A percentile compares a stretch with the other conserved stretches of the same genome.
Conservation (phyloP, 148 eudicot genomes). For the Diospyros lotus region DNA sequence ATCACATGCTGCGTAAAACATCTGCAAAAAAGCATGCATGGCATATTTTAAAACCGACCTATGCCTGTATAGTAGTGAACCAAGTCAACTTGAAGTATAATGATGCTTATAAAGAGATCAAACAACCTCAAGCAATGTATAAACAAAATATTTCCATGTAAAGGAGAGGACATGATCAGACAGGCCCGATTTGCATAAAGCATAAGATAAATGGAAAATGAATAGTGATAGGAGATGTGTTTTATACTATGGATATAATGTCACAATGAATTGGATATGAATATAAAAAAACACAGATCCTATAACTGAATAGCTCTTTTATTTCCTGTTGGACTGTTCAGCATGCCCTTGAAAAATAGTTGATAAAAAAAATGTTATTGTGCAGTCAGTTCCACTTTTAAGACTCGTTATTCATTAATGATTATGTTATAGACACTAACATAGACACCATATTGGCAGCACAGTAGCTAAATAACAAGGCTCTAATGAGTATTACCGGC, state of each 20-base stretch:
- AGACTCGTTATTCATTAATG: not conserved
- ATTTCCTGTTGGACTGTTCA: not conserved
- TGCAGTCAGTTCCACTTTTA: not conserved
- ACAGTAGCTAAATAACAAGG: not conserved
- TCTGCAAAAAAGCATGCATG: slow-evolving; percentile 31
- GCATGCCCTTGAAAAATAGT: not conserved
- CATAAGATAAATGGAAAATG: no score
- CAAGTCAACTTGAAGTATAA: not conserved
- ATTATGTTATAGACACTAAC: not conserved
- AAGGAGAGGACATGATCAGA: not conserved
- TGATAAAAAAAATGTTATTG: not conserved
- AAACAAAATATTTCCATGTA: not conserved
- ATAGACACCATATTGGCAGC: not conserved
- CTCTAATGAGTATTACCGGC: slow-evolving; percentile 42
- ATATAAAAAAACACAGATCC: no score
- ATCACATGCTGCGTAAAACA: slow-evolving; percentile 71
- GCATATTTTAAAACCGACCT: not conserved
- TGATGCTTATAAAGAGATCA: not conserved
- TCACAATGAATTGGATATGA: no score
- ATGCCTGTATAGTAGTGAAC: not conserved
- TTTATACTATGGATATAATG: no score
- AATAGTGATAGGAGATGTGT: no score
- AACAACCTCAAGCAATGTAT: slow-evolving; percentile 4
- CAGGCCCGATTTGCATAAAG: not conserved
- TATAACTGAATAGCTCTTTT: no score